phyloP scores from a whole-genome alignment of 2,329 filamentous ascomycete genomes.

The Daldinia sp. region DNA sequence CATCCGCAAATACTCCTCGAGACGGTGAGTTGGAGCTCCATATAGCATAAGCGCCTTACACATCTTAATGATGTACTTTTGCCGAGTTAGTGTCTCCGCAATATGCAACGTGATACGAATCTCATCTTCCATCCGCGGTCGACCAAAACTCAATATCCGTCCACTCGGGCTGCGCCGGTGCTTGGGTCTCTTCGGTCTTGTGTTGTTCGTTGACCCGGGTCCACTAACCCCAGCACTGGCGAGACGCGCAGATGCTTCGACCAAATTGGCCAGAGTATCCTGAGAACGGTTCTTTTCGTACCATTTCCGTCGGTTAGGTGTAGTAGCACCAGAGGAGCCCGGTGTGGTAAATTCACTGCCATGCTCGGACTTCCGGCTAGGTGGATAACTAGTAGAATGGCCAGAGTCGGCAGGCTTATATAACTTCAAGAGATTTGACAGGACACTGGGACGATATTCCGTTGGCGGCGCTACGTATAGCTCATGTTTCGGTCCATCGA shows the following conservation, averaged over 20 bases:
- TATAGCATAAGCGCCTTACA: constrained; percentile 90
- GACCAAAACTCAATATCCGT: constrained; percentile 54
- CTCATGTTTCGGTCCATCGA: constrained; percentile 56
- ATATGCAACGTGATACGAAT: constrained; percentile 64
- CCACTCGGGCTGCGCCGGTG: constrained; percentile 55
- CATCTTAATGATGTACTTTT: constrained; percentile 85
- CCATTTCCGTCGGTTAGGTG: constrained; percentile 61
- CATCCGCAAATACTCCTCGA: constrained; percentile 94
- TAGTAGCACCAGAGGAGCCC: constrained; percentile 56
- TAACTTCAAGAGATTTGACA: constrained; percentile 61
- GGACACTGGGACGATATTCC: constrained; percentile 59
- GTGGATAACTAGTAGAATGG: constrained; percentile 44
- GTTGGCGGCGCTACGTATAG: constrained; percentile 57
- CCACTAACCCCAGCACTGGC: constrained; percentile 52
- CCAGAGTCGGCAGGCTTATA: constrained; percentile 56
- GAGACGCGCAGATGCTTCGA: constrained; percentile 60
- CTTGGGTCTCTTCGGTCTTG: constrained; percentile 52
- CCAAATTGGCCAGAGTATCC: constrained; percentile 61
- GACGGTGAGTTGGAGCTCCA: constrained; percentile 88
- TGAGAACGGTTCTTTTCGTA: constrained; percentile 62
- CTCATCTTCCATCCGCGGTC: constrained; percentile 59
- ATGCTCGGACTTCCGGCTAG: constrained; percentile 47
- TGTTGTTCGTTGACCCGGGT: constrained; percentile 10
- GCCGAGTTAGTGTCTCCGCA: constrained; percentile 78
- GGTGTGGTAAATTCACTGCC: constrained; percentile 51